phyloP scores from a whole-genome alignment of 2,329 filamentous ascomycete species.

The Pseudofabraea citricarpa region DNA sequence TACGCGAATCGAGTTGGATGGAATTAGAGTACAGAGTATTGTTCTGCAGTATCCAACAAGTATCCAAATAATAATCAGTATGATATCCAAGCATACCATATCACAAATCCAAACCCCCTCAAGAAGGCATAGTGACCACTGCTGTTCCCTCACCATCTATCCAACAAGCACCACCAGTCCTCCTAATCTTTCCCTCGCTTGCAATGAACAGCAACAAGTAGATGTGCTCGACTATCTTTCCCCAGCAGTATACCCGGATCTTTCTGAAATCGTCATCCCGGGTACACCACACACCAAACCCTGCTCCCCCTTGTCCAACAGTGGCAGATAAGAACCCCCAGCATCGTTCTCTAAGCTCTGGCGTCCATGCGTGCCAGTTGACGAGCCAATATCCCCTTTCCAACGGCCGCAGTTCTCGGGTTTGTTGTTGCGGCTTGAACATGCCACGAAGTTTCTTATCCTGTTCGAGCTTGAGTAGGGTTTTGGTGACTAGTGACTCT shows the following conservation, averaged over 20 bases:
- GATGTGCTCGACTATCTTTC: slow-evolving; percentile 64
- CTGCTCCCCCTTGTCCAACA: slow-evolving; percentile 52
- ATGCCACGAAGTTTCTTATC: slow-evolving; percentile 46
- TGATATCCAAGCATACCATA: too few relatives aligned
- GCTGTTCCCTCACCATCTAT: slow-evolving; percentile 55
- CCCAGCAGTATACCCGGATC: slow-evolving; percentile 74
- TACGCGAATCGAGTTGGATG: too few relatives aligned
- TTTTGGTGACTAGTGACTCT: slow-evolving; percentile 47
- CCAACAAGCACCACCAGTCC: slow-evolving; percentile 58
- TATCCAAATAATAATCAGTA: too few relatives aligned
- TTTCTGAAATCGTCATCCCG: slow-evolving; percentile 35
- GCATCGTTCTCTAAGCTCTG: slow-evolving; percentile 41
- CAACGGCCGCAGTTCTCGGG: slow-evolving; percentile 45
- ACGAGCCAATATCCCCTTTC: slow-evolving; percentile 80
- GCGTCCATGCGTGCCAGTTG: slow-evolving; percentile 50
- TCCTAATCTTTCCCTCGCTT: slow-evolving; percentile 57
- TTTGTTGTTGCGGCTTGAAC: slow-evolving; percentile 46
- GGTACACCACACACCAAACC: slow-evolving; percentile 63
- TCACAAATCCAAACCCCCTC: too few relatives aligned
- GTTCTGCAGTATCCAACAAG: too few relatives aligned
- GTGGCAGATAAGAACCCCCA: slow-evolving; percentile 61
- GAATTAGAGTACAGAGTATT: too few relatives aligned
- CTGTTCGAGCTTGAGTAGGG: slow-evolving; percentile 46
- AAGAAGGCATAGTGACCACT: slow-evolving; percentile 45
- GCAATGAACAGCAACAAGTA: slow-evolving; percentile 73